Percentiles rank a stretch among this genome's conserved stretches.
Conservation (phyloP, 2,329 filamentous ascomycete species). For the Neofusicoccum sp. region DNA sequence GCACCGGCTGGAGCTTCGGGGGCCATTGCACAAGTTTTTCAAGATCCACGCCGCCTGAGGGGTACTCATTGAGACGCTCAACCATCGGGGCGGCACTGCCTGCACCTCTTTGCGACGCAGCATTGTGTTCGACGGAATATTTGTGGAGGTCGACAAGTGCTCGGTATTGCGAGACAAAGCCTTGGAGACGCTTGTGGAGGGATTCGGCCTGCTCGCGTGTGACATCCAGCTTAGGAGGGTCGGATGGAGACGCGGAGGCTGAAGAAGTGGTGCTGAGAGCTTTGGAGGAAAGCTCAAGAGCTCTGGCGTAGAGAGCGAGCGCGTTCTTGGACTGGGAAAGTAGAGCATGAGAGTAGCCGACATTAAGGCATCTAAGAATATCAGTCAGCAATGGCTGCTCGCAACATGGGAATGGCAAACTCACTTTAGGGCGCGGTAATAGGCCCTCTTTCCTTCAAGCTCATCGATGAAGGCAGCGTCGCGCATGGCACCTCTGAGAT, state of each 20-base stretch:
- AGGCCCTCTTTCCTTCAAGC: conserved; percentile 75
- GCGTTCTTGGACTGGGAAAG: conserved; percentile 74
- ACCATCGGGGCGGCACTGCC: conserved; percentile 59
- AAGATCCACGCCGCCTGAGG: conserved; percentile 70
- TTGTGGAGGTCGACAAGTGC: conserved; percentile 79
- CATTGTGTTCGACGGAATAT: neutral
- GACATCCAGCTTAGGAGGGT: conserved; percentile 70
- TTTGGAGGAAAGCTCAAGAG: conserved; percentile 62
- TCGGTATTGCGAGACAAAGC: conserved; percentile 77
- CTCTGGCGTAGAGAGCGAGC: conserved; percentile 79
- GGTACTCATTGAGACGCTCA: conserved; percentile 76
- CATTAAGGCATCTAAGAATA: conserved; percentile 68
- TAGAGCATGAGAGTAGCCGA: conserved; percentile 82
- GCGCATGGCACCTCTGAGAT: conserved; percentile 85
- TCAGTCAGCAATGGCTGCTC: neutral
- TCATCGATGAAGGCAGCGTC: conserved; percentile 76
- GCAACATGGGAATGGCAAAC: conserved; percentile 28
- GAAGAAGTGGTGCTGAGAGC: conserved; percentile 45
- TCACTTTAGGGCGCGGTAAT: conserved; percentile 88
- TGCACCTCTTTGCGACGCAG: neutral
- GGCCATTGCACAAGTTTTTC: conserved; percentile 84
- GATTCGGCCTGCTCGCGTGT: conserved; percentile 59
- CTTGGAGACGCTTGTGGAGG: conserved; percentile 65
- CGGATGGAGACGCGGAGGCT: conserved; percentile 32
- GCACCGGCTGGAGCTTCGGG: conserved; percentile 77